These are phyloP conservation scores for Astrocystis sublimbata DNA, from an alignment of 495 filamentous ascomycete genomes.

Conservation along the genomic window DNA sequence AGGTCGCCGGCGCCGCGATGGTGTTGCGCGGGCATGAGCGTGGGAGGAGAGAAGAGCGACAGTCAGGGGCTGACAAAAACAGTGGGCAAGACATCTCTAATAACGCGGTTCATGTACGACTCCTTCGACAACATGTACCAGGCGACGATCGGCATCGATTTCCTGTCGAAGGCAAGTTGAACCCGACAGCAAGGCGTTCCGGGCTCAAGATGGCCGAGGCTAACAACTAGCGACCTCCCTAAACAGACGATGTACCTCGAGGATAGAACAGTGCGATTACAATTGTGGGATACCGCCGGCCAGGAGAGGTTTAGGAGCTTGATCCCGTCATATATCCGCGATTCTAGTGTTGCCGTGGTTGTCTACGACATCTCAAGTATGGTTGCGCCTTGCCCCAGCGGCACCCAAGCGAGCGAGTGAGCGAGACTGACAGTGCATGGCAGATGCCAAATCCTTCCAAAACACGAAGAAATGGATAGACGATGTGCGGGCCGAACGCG, in stretches of 20 bases:
- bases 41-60: not conserved
- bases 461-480: constrained; percentile 99
- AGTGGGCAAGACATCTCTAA: constrained; percentile 98
- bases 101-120: constrained; percentile 99
- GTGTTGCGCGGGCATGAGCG: constrained; percentile 1
- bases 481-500: constrained; percentile 93
- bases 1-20: not conserved
- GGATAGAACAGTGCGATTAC: constrained; percentile 94
- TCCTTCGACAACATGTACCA: constrained; percentile 99
- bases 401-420: not conserved
- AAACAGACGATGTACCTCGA: constrained; percentile 97
- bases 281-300: constrained; percentile 97
- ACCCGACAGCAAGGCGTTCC: not conserved
- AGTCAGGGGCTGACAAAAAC: constrained; percentile 19
- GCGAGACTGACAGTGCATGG: constrained; percentile 19
- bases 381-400: constrained; percentile 10
- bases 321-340: constrained; percentile 97
- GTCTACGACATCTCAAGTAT: constrained; percentile 96
- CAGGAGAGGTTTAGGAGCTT: constrained; percentile 96
- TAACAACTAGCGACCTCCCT: constrained; percentile 27
- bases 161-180: constrained; percentile 83
- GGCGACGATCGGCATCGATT: constrained; percentile 98
- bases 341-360: constrained; percentile 94
- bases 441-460: constrained; percentile 88
- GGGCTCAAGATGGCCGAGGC: constrained; percentile 13